Evolutionary conservation across 345 rosid species (phyloP).

Genomic region (Noccaea caerulescens): DNA sequence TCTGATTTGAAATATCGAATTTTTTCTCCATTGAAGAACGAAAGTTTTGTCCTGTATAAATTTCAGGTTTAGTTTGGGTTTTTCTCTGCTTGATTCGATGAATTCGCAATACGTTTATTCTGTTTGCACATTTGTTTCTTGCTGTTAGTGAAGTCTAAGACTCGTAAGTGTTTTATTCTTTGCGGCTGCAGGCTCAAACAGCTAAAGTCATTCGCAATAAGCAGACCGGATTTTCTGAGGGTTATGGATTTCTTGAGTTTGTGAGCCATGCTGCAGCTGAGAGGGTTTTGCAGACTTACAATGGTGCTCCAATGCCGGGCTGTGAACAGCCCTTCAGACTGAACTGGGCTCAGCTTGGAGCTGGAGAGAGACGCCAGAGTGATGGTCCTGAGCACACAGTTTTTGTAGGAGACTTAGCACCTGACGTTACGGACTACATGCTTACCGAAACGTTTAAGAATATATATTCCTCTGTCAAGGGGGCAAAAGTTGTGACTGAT

Average conservation of each 20-base stretch:
- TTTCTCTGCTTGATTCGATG: neutral
- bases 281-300: conserved; percentile 72
- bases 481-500: conserved; percentile 92
- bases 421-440: conserved; percentile 81
- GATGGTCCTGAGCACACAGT: conserved; percentile 84
- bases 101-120: neutral
- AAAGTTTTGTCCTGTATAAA: neutral
- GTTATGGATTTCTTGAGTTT: conserved; percentile 94
- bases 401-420: conserved; percentile 92
- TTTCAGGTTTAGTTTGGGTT: too few species aligned
- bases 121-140: neutral
- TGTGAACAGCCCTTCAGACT: conserved; percentile 78
- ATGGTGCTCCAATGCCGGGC: conserved; percentile 80
- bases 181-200: conserved; percentile 53
- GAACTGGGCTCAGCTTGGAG: conserved; percentile 89
- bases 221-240: conserved; percentile 70
- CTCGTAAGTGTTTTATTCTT: neutral
- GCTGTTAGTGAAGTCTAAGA: neutral
- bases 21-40: neutral
- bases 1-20: neutral
- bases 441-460: conserved; percentile 77
- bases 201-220: conserved; percentile 90
- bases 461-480: conserved; percentile 71
- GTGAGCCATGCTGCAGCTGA: conserved; percentile 70
- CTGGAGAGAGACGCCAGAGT: conserved; percentile 88